Evolutionary conservation across 2,329 filamentous ascomycete species (phyloP), one percentile per base, ranked within the genome.

Genomic region (Trichoderma asperellum): DNA sequence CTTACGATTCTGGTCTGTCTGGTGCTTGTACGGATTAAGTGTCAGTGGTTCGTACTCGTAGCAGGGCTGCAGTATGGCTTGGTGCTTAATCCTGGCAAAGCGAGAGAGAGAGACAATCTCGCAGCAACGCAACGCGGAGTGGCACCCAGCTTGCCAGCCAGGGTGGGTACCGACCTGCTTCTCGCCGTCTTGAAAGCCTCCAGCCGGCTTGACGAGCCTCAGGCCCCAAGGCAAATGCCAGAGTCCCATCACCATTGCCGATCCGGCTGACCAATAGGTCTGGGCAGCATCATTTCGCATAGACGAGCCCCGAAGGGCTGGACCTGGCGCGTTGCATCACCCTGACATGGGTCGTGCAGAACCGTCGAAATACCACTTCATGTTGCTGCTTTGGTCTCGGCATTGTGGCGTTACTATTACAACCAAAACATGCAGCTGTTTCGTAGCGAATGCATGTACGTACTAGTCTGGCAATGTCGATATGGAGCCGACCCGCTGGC

Each of bases 241-340:
- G 18, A 43, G 40, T 43, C 16, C 40, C 6, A 43, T 40, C 40
- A 43, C 40, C 37, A n/a, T 10, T 34, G 10, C 55, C 37, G 37
- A 37, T 34, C 24, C 29, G 37, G 18, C n/a, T 37, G 55, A 34
- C 29, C 55, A 58, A 34, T 35, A 49, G 18, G n/a, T 35, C 55
- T 37, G 24, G 24, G 32, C 43, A 7, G n/a, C 27, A 49, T 66
- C 60, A 53, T 29, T 40, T 53, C 63, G 40, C 62, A 57, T 65
- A 43, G 40, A 43, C n/a, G 47, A 21, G 35, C 32, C 21, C 62
- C 62, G 62, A 66, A 57, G 53, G 37, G 52, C 62, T 66, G 52
- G 62, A 57, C 62, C 62, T 57, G 35, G 62, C 29, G 37, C 62
- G 47, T 57, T 66, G 62, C 52, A 66, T 57, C 62, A 57, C 53